These are phyloP conservation scores for Glaciozyma antarctica DNA, from an alignment of 768 basidiomycete species.

Conservation along the genomic window DNA sequence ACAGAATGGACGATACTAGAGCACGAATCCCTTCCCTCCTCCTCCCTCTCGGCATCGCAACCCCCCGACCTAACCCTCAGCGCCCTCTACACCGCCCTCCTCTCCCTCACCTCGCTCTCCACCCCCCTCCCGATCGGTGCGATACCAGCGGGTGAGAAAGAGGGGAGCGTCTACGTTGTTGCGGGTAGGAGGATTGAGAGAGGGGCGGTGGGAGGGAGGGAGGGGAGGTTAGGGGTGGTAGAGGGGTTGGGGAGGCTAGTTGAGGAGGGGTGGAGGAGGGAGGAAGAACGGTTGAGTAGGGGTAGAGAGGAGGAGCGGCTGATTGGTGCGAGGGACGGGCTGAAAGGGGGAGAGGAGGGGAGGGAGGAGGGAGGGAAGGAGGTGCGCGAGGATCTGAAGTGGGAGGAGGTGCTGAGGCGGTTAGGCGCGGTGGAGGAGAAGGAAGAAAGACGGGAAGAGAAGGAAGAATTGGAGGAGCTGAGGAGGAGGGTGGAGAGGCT, in stretches of 20 bases:
- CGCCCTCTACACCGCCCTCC: conserved; percentile 8
- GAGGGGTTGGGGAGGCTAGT: background rate
- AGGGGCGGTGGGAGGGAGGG: background rate
- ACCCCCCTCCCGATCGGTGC: background rate
- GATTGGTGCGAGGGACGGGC: background rate
- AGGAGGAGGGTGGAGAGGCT: no score
- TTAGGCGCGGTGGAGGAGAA: background rate
- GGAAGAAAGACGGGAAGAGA: background rate
- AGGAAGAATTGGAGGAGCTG: no score
- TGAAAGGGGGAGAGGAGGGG: background rate
- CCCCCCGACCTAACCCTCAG: conserved; percentile 4
- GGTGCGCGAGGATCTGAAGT: background rate
- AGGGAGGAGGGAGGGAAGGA: background rate
- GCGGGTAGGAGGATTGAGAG: background rate
- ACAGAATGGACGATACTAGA: background rate
- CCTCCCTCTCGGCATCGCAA: no score
- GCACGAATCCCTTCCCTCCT: background rate
- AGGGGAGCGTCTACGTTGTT: background rate
- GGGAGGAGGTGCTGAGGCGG: background rate
- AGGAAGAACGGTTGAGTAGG: background rate
- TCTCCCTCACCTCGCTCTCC: background rate
- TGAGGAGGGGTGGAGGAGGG: background rate
- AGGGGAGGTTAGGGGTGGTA: background rate
- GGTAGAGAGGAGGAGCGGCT: background rate
- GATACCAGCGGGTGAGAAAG: background rate